Percentiles rank a stretch among this genome's conserved stretches.
Evolutionary conservation across 176 grass and related monocot species (phyloP).

Genomic region (Lolium perenne): DNA sequence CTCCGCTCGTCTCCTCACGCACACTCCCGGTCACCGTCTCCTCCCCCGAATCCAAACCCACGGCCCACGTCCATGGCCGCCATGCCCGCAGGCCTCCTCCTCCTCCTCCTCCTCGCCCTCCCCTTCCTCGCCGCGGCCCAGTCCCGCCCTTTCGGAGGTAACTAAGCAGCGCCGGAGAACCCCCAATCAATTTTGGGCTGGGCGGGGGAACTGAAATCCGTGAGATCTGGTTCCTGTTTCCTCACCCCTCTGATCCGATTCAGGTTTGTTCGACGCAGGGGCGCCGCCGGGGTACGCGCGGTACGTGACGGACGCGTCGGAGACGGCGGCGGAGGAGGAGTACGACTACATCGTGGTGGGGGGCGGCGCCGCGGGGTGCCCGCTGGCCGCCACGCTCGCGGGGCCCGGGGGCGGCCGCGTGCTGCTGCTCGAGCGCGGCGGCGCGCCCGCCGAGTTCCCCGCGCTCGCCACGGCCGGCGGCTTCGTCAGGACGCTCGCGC

Average conservation of each 20-base stretch:
- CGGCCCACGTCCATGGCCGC: conserved; percentile 21
- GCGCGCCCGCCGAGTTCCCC: conserved; percentile 67
- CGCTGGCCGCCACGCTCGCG: conserved; percentile 72
- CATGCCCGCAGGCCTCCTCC: not conserved
- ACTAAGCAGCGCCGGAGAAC: too few relatives aligned
- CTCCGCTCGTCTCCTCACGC: conserved; percentile 46
- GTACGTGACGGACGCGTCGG: conserved; percentile 60
- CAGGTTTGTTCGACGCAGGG: not conserved
- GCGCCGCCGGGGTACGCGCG: conserved; percentile 49
- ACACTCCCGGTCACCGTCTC: conserved; percentile 2
- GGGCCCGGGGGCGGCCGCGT: conserved; percentile 46
- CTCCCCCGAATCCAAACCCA: not conserved
- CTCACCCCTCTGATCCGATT: not conserved
- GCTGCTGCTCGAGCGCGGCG: conserved; percentile 76
- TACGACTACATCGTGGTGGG: conserved; percentile 96
- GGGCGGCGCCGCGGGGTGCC: conserved; percentile 75
- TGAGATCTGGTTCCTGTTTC: not conserved
- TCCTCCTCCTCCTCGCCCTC: not conserved
- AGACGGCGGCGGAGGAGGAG: conserved; percentile 59
- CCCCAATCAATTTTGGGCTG: too few relatives aligned
- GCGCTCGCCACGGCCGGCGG: conserved; percentile 55
- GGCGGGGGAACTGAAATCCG: not conserved
- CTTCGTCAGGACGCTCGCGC: conserved; percentile 68
- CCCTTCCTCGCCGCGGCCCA: conserved; percentile 8
- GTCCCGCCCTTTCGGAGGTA: conserved; percentile 38